A percentile compares a stretch with the other conserved stretches of the same genome.
phyloP scores from a whole-genome alignment of 2,329 filamentous ascomycete species.

The Aspergillus nomiae region DNA sequence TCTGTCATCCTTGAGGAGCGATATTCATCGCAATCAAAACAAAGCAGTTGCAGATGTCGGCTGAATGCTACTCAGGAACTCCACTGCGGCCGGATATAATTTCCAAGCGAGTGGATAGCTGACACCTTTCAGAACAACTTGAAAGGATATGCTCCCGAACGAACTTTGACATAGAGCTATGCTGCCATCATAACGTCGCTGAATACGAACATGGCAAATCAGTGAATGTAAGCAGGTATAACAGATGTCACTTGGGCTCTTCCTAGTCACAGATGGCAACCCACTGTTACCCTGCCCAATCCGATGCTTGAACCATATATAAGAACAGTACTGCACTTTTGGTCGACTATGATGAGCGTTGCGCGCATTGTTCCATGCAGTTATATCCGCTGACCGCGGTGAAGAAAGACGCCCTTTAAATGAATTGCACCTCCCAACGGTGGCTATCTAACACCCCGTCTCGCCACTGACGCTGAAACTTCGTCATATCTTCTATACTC shows the following conservation, averaged over 20 bases:
- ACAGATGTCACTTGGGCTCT: background rate
- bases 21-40: background rate
- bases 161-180: background rate
- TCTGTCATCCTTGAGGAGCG: background rate
- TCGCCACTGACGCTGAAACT: background rate
- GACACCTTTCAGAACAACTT: background rate
- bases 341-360: background rate
- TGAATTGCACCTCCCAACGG: background rate
- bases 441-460: background rate
- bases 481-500: background rate
- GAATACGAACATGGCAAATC: background rate
- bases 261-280: background rate
- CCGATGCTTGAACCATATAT: background rate
- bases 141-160: background rate
- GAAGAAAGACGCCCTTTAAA: background rate
- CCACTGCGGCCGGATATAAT: conserved; percentile 10
- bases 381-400: background rate
- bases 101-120: conserved; percentile 13
- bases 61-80: background rate
- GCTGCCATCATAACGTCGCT: background rate
- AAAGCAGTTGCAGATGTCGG: background rate
- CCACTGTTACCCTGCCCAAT: background rate
- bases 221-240: background rate
- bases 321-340: background rate
- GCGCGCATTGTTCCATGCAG: background rate